Base-by-base conservation (phyloP, 1,284 basidiomycete genomes). In the Malassezia sympodialis region DNA sequence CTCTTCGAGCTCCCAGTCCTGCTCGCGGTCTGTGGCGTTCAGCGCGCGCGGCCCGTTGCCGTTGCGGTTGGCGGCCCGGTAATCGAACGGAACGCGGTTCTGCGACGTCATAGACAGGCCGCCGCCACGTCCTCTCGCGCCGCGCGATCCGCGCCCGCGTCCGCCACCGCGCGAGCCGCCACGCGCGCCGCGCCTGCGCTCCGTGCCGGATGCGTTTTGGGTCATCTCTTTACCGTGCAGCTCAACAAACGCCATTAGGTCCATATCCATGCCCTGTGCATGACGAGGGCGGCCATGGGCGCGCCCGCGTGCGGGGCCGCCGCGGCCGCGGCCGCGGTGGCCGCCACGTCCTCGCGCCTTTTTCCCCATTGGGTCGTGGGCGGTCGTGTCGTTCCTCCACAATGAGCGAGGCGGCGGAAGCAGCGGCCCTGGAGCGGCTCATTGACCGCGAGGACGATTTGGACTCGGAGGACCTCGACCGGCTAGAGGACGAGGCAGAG, bases 401-500 rank as follows among this genome's bases (percentile, higher is more conserved):
- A 17, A 53, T 48, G 50, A 34, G 27, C 31, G 34, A 42, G 27
- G 17, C 27, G 27, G 17, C 19, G 23, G 52, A 43, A 14, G 15
- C 30, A n/a, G 32, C 31, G 4, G 41, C 37, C 17, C 49, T 55
- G 27, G 24, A 23, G 30, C 12, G 27, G 34, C 32, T 59, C 23
- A 26, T 41, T 19, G 41, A 23, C 19, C 24, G 52, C 19, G 48
- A 60, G 17, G 52, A 62, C 8, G 69, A 70, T 19, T 53, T 67
- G 35, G 64, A 72, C 49, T 70, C 68, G 4, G 68, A 71, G 30
- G 67, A 66, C 41, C 61, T 73, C 14, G 67, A 68, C 4, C 55
- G 59, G 1, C 56, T 73, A 24, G 71, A 73, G 55, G 67, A 65
- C 10, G 54, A 59, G 21, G 71, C 69, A 7, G 67, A 72, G 30